Evolutionary conservation across 176 grass and related monocot genomes (phyloP).

Genomic region (Chloris gayana): DNA sequence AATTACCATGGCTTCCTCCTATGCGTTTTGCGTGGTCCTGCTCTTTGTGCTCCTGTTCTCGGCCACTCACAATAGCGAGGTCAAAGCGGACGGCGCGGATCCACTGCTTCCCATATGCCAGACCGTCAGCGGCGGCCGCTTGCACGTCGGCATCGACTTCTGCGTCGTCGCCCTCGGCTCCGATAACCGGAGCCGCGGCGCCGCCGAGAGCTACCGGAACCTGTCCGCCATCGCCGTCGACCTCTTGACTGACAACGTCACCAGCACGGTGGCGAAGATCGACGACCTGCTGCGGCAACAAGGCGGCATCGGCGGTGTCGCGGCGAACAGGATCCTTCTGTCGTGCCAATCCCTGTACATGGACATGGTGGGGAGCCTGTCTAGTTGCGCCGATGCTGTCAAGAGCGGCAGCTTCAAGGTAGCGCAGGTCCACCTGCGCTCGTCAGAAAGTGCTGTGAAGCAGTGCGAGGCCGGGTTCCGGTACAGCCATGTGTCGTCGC

Average conservation of each 20-base stretch:
- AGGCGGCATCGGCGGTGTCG: neutral
- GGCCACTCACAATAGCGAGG: neutral
- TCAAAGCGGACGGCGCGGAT: neutral
- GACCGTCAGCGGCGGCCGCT: conserved; percentile 39
- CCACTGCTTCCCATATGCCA: conserved; percentile 8
- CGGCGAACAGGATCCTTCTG: neutral
- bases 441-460: neutral
- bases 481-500: neutral
- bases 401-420: neutral
- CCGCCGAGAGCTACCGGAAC: neutral
- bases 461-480: neutral
- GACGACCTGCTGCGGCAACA: neutral
- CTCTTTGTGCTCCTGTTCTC: neutral
- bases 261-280: conserved; percentile 36
- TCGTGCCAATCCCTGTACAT: conserved; percentile 2
- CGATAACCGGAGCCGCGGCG: neutral
- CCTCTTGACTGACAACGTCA: conserved; percentile 38
- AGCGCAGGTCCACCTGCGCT: neutral
- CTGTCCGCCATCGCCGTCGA: neutral
- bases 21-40: neutral
- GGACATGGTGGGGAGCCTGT: neutral
- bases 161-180: conserved; percentile 24
- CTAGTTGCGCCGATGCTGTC: neutral
- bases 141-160: conserved; percentile 26
- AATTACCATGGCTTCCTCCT: no score